Conservation (phyloP, 1,139 yeast species). For the Wickerhamomyces sp. region DNA sequence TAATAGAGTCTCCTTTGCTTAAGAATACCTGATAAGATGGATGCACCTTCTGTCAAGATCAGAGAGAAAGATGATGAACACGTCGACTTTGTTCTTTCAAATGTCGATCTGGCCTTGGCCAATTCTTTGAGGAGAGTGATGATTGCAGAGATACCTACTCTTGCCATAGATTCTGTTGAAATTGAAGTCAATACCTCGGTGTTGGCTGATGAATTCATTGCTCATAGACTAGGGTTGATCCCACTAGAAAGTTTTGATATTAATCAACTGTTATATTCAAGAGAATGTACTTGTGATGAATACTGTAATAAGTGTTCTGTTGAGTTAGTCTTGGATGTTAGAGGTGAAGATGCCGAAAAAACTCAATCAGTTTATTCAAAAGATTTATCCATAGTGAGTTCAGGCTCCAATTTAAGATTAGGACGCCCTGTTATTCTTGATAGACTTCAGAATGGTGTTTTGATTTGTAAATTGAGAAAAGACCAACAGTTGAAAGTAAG, state of each 20-base stretch:
- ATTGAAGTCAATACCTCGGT: slow-evolving; percentile 91
- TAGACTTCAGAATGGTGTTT: slow-evolving; percentile 71
- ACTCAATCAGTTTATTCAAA: slow-evolving; percentile 85
- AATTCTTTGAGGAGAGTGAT: slow-evolving; percentile 88
- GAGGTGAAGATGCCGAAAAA: slow-evolving; percentile 79
- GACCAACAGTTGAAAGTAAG: slow-evolving; percentile 86
- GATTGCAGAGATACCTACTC: slow-evolving; percentile 94
- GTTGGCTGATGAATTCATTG: slow-evolving; percentile 90
- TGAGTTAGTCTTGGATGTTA: slow-evolving; percentile 76
- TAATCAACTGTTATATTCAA: slow-evolving; percentile 71
- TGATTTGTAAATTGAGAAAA: slow-evolving; percentile 85
- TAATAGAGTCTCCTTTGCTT: background rate
- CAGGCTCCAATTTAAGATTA: slow-evolving; percentile 33
- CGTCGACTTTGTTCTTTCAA: slow-evolving; percentile 84
- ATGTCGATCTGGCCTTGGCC: slow-evolving; percentile 87
- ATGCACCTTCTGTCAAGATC: slow-evolving; percentile 80
- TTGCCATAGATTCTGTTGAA: slow-evolving; percentile 94
- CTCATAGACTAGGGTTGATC: slow-evolving; percentile 88
- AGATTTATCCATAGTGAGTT: slow-evolving; percentile 56
- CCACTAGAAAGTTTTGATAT: slow-evolving; percentile 85
- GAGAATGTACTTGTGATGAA: slow-evolving; percentile 97
- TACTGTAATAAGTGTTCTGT: slow-evolving; percentile 95
- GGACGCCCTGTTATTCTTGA: slow-evolving; percentile 89
- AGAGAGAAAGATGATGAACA: slow-evolving; percentile 80
- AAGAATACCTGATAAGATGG: background rate